Evolutionary conservation across 1,284 basidiomycete genomes (phyloP), one percentile per base, ranked within the genome.

Genomic region (Puccinia triticina): DNA sequence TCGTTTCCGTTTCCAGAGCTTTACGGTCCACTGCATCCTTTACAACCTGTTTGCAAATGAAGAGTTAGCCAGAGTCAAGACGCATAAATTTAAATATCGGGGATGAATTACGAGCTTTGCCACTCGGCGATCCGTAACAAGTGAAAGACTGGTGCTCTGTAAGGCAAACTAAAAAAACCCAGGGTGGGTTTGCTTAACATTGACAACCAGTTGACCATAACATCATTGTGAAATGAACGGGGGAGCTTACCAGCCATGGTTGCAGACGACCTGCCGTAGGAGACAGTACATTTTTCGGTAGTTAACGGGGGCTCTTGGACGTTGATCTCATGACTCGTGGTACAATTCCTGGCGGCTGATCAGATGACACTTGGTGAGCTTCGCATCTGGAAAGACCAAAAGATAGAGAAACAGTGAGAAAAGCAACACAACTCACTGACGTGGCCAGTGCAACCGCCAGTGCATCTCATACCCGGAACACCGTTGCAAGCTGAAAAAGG

Each of bases 221-320:
- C 50, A 16, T 16, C 5, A n/a, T 21, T 29, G 14, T 4, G 1
- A 64, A 1, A 37, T 64, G 61, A 12, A 43, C 40, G 40, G 40
- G 4, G 4, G 12, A 43, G 40, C 40, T 43, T 43, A 67, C 64
- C 43, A 37, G 64, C 37, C 21, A 43, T 34, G 21, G 64, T 67
- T 5, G 64, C 64, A 67, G 64, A 67, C 64, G 40, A 43, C 18
- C 10, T 34, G 5, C 64, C 40, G 14, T 43, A 67, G 21, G 64
- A n/a, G 64, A 67, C 64, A 21, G 64, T 67, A 43, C 64, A 67
- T 67, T 67, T 67, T 43, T 67, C 64, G 18, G 37, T 67, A 40
- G 64, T 67, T 8, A 67, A 18, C 16, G 64, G 64, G 7, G 37
- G 21, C 43, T 40, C n/a, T 23, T 4, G 64, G 40, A 43, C 23